These are phyloP conservation scores for Pistacia vera DNA, from an alignment of 345 rosid species.

Conservation along the genomic window DNA sequence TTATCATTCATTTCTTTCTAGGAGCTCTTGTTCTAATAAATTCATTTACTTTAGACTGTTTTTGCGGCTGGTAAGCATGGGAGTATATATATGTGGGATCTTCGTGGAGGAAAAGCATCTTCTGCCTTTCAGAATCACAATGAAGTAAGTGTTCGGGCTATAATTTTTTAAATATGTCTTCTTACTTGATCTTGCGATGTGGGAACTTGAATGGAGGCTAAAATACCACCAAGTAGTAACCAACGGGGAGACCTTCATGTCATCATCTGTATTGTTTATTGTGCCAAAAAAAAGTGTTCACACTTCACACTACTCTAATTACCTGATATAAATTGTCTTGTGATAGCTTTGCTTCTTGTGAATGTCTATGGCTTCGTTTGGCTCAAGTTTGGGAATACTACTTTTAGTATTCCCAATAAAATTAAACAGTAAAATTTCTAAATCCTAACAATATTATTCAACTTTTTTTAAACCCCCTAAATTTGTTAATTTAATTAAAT, in stretches of 20 bases:
- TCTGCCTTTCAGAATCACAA: slow-evolving; percentile 64
- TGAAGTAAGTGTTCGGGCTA: slow-evolving; percentile 42
- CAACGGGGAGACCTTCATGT: background rate
- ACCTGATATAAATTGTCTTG: background rate
- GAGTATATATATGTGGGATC: slow-evolving; percentile 78
- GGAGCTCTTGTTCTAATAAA: slow-evolving; percentile 6
- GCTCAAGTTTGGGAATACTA: no score
- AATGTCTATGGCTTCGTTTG: background rate
- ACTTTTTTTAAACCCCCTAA: no score
- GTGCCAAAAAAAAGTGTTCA: background rate
- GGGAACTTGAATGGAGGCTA: background rate
- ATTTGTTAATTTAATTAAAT: no score
- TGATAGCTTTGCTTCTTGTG: background rate
- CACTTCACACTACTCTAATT: background rate
- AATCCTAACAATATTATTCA: no score
- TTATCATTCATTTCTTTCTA: slow-evolving; percentile 6
- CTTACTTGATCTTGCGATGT: slow-evolving; percentile 4
- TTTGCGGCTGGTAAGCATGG: slow-evolving; percentile 83
- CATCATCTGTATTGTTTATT: background rate
- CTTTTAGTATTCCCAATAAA: no score
- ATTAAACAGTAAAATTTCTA: no score
- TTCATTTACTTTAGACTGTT: slow-evolving; percentile 50
- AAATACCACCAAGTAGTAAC: background rate
- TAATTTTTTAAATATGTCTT: background rate
- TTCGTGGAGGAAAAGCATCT: slow-evolving; percentile 83